Conservation (phyloP, 805 yeast species). For the Babjeviella inositovora region DNA sequence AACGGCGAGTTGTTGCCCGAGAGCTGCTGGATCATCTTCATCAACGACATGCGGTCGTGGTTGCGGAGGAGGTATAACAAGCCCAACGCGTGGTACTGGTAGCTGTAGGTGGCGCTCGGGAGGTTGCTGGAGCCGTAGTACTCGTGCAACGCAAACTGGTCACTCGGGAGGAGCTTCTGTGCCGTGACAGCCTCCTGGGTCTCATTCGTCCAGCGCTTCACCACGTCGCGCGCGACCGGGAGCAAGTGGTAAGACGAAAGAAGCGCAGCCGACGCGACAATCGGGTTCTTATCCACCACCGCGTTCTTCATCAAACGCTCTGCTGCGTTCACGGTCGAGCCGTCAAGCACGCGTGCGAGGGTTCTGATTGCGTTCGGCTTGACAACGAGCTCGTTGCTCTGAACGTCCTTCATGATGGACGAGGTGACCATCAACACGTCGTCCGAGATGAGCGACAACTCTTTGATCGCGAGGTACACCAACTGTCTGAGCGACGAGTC, state of each 20-base stretch:
- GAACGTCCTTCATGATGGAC: constrained; percentile 95
- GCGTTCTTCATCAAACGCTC: constrained; percentile 88
- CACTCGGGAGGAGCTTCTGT: constrained; percentile 32
- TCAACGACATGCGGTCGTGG: constrained; percentile 86
- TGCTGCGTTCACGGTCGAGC: constrained; percentile 79
- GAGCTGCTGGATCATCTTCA: constrained; percentile 77
- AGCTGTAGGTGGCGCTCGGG: constrained; percentile 61
- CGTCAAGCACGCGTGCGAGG: constrained; percentile 77
- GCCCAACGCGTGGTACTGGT: constrained; percentile 94
- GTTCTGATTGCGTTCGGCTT: constrained; percentile 94
- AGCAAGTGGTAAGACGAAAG: constrained; percentile 81
- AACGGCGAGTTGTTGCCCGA: constrained; percentile 37
- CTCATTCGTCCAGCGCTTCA: constrained; percentile 88
- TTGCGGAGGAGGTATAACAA: constrained; percentile 74
- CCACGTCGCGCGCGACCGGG: constrained; percentile 83
- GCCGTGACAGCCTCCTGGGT: constrained; percentile 78
- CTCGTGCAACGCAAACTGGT: constrained; percentile 35
- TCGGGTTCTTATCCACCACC: constrained; percentile 80
- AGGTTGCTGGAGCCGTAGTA: constrained; percentile 35
- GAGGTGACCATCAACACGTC: constrained; percentile 97
- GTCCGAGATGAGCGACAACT: constrained; percentile 67
- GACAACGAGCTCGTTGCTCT: constrained; percentile 70
- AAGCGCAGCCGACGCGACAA: constrained; percentile 86
- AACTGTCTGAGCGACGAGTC: constrained; percentile 80
- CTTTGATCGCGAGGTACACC: constrained; percentile 89